Conservation (phyloP, 139 green algal species). For the Chlamydomonas eustigma region DNA sequence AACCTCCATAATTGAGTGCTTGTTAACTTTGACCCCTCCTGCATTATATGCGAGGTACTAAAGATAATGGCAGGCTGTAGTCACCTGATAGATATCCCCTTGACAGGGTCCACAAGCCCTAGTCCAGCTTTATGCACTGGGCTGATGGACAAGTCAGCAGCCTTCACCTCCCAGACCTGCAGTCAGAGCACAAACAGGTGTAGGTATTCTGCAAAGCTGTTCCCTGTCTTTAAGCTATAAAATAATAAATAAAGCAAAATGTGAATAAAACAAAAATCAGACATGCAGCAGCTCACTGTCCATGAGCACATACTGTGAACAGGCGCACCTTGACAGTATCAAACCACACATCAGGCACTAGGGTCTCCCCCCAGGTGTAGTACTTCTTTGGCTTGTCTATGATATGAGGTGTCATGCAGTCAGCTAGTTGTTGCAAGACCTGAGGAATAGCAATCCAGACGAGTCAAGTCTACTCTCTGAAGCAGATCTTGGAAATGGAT, state of each 20-base stretch:
- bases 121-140: conserved; percentile 84
- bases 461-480: too few species aligned
- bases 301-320: too few species aligned
- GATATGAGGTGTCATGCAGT: conserved; percentile 54
- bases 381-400: conserved; percentile 48
- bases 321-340: conserved; percentile 44
- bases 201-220: background rate
- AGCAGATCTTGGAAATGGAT: too few species aligned
- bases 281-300: too few species aligned
- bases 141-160: conserved; percentile 91
- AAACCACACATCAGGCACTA: conserved; percentile 93
- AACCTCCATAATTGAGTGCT: too few species aligned
- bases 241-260: too few species aligned
- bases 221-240: too few species aligned
- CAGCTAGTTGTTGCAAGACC: conserved; percentile 47
- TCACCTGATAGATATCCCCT: conserved; percentile 78
- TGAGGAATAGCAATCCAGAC: background rate
- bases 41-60: too few species aligned
- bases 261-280: too few species aligned
- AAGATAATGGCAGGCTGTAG: too few species aligned
- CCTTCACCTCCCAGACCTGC: conserved; percentile 92
- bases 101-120: conserved; percentile 60
- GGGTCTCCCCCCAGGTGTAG: conserved; percentile 57
- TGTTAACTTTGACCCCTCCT: too few species aligned
- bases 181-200: conserved; percentile 40